phyloP scores from a whole-genome alignment of 768 basidiomycete species.

The Tricholoma furcatifolium region DNA sequence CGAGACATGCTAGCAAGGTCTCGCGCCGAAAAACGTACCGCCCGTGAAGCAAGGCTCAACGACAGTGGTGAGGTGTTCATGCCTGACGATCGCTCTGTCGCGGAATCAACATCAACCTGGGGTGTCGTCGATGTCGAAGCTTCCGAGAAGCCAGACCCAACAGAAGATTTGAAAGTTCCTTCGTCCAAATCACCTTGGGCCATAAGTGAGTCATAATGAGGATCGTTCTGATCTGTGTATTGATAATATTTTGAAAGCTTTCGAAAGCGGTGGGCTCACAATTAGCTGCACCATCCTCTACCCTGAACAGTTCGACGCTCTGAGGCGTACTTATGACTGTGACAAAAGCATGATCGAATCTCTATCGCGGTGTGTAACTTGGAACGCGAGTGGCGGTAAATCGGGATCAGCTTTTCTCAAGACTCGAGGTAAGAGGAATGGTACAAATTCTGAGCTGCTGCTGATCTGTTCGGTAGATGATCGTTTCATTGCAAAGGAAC shows the following conservation, averaged over 20 bases:
- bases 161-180: conserved; percentile 71
- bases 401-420: conserved; percentile 97
- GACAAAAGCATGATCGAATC: conserved; percentile 94
- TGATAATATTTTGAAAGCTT: conserved; percentile 48
- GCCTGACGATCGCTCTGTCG: conserved; percentile 84
- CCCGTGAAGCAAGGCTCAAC: conserved; percentile 52
- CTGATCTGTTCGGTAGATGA: conserved; percentile 60
- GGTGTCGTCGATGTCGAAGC: conserved; percentile 86
- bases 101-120: conserved; percentile 89
- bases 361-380: conserved; percentile 90
- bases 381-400: conserved; percentile 94
- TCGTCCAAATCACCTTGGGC: conserved; percentile 83
- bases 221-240: not conserved
- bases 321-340: conserved; percentile 90
- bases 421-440: conserved; percentile 66
- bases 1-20: conserved; percentile 78
- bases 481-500: conserved; percentile 97
- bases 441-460: not conserved
- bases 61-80: conserved; percentile 85
- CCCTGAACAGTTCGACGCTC: conserved; percentile 94
- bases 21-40: conserved; percentile 71
- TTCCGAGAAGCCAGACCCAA: conserved; percentile 62
- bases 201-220: conserved; percentile 54
- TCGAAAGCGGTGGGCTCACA: conserved; percentile 85
- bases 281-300: conserved; percentile 95